Conservation (phyloP, 129 eudicot species). For the Dittrichia graveolens region DNA sequence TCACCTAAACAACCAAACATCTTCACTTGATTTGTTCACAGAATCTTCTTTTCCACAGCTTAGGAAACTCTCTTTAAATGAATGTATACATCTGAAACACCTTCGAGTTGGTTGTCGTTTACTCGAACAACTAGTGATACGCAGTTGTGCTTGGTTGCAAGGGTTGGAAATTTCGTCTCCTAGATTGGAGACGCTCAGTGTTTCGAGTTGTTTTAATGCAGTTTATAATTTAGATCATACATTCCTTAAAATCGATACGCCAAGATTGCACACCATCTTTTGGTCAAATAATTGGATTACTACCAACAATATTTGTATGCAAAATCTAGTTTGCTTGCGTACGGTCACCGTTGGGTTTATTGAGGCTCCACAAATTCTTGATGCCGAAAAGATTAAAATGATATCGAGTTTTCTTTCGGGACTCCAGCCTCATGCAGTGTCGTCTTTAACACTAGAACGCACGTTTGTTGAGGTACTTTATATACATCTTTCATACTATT, state of each 20-base stretch:
- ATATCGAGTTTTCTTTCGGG: conserved; percentile 52
- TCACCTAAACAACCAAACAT: conserved; percentile 39
- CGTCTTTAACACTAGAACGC: conserved; percentile 44
- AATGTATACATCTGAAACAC: conserved; percentile 43
- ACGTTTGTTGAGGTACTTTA: conserved; percentile 54
- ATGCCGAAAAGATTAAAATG: conserved; percentile 36
- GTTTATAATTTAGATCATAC: conserved; percentile 11
- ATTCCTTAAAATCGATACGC: conserved; percentile 51
- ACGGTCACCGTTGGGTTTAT: conserved; percentile 57
- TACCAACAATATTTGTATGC: conserved; percentile 31
- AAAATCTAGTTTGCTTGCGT: conserved; percentile 37
- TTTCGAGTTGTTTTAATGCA: conserved; percentile 48
- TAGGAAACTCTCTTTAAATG: conserved; percentile 42
- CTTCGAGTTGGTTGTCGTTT: conserved; percentile 45
- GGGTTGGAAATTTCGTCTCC: conserved; percentile 48
- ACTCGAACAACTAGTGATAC: conserved; percentile 48
- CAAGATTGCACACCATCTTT: conserved; percentile 37
- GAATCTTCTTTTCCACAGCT: conserved; percentile 57
- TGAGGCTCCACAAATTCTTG: conserved; percentile 29
- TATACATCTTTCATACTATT: not conserved
- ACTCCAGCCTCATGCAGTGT: conserved; percentile 39
- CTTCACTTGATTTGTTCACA: conserved; percentile 49
- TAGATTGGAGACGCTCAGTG: conserved; percentile 46
- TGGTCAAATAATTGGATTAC: conserved; percentile 56
- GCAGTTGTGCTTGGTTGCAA: conserved; percentile 47